Base-by-base conservation (phyloP, 805 yeast species). In the Lachancea mirantina region DNA sequence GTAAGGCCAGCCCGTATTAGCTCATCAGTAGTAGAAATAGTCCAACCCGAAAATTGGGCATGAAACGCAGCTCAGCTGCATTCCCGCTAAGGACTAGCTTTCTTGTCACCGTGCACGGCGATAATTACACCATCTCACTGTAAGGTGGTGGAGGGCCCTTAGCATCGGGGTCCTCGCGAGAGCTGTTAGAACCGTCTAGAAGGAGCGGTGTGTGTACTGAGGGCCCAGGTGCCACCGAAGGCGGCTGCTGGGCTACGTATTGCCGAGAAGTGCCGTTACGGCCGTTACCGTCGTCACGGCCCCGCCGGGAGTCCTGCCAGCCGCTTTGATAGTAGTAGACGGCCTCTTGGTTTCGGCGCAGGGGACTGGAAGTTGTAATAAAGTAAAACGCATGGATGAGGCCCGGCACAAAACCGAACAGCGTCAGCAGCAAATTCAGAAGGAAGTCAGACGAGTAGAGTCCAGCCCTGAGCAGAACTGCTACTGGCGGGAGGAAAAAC, bases 361-460 rank as follows among this genome's bases (percentile, higher is more conserved):
- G 24, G 2, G 60, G 61, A 25, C 57, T 50, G 3, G 58, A 53
- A 14, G 49, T 36, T 1, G 56, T 47, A 28, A 78, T 62, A 48
- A 72, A 50, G 38, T 53, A 78, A 30, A 78, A 59, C 4, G 84
- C 78, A 47, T 78, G 84, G 10, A 78, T 51, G 32, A 77, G 68
- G 38, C 84, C 94, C 2, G 94, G 94, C 42, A 83, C 60, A 59
- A 76, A 82, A 24, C 88, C 92, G 38, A 84, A 66, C 41, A 76
- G 55, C 14, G 88, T 77, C 49, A 84, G 68, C 26, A 83, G 47
- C 29, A 80, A 59, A 60, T 81, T 80, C 49, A 83, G 49, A 23
- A 75, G 56, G 10, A 68, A 50, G 30, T 80, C 83, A 20, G 61
- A 49, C 2, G 79, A 64, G 44, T 74, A 75, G 10, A 71, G 33